Evolutionary conservation across 164 flowering plant species (phyloP).

Genomic region (Akebia trifoliata): DNA sequence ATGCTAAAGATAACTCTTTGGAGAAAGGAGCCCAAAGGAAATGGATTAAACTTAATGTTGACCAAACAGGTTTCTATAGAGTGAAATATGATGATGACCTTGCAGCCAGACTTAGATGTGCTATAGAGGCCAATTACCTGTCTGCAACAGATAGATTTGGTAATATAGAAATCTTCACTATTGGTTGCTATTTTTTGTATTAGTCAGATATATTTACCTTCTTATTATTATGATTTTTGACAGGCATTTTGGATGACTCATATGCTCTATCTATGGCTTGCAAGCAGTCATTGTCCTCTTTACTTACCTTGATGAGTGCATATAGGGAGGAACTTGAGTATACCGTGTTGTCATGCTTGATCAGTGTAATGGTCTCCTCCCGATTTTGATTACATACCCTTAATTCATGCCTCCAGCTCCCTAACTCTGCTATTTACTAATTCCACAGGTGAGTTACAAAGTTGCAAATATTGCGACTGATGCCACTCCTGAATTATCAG

Average conservation of each 20-base stretch:
- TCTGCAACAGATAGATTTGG: constrained; percentile 87
- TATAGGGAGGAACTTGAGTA: constrained; percentile 79
- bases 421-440: constrained; percentile 12
- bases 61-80: constrained; percentile 88
- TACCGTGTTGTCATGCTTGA: constrained; percentile 76
- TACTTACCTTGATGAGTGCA: constrained; percentile 80
- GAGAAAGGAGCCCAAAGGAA: constrained; percentile 8
- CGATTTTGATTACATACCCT: not conserved
- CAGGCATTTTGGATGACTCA: constrained; percentile 90
- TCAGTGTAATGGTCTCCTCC: constrained; percentile 44
- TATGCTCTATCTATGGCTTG: constrained; percentile 82
- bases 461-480: constrained; percentile 67
- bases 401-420: not conserved
- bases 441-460: constrained; percentile 57
- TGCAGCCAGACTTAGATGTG: constrained; percentile 61
- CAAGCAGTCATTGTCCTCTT: constrained; percentile 59
- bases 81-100: constrained; percentile 92
- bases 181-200: not conserved
- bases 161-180: constrained; percentile 18
- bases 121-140: constrained; percentile 54
- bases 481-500: constrained; percentile 58
- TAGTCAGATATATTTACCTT: not conserved
- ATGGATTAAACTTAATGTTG: constrained; percentile 85
- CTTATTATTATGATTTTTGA: constrained; percentile 9
- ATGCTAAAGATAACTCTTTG: constrained; percentile 2